Percentiles rank a stretch among this genome's conserved stretches.
Conservation (phyloP, 345 rosid species). For the Citrus australasica region DNA sequence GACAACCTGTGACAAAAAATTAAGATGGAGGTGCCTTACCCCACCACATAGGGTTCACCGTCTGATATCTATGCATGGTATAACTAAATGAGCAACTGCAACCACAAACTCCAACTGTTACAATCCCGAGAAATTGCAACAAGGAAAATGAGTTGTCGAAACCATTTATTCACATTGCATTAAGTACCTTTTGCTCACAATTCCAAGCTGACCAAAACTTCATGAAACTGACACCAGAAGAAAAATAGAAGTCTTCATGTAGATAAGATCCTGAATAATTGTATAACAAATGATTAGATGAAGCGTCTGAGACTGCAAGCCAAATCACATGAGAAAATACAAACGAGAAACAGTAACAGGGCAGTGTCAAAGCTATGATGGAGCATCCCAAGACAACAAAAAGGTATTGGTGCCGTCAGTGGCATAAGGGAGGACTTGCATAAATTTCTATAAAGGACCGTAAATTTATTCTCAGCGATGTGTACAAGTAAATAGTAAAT, state of each 20-base stretch:
- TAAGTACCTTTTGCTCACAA: conserved; percentile 2
- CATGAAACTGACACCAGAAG: neutral
- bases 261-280: conserved; percentile 3
- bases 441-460: neutral
- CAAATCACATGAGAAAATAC: neutral
- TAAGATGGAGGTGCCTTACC: neutral
- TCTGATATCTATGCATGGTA: neutral
- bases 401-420: neutral
- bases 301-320: neutral
- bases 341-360: neutral
- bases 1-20: conserved; percentile 9
- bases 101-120: conserved; percentile 1
- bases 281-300: neutral
- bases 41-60: neutral
- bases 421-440: neutral
- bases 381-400: neutral
- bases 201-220: conserved; percentile 7
- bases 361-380: neutral
- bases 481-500: neutral
- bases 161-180: neutral
- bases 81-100: neutral
- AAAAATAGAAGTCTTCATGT: neutral
- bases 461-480: neutral
- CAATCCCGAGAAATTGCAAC: neutral
- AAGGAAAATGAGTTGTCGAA: neutral